Base-by-base conservation (phyloP, 2,329 filamentous ascomycete genomes). In the Periconia macrospinosa region DNA sequence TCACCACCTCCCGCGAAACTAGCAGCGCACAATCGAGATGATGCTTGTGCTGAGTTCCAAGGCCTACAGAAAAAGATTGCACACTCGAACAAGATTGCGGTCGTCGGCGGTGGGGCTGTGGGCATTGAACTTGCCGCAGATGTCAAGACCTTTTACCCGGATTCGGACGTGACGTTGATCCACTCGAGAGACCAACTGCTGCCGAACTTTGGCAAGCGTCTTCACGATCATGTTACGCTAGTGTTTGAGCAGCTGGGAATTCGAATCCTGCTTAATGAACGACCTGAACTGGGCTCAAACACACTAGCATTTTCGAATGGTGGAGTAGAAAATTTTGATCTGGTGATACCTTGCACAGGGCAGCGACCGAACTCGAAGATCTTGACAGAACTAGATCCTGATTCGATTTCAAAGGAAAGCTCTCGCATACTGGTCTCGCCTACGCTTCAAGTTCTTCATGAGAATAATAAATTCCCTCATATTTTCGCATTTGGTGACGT, bases 401-500 rank as follows among this genome's bases (percentile, higher is more conserved):
- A 62, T 0, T 72, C 76, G 3, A 76, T 85, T 50, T 76, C 79
- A 0, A 52, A 52, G 18, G 58, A 69, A 2, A 78, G 77, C 0
- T 81, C 80, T 1, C 78, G 81, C 53, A 79, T 87, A 59, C 73
- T 74, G 1, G 81, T 88, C 20, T 78, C 79, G 46, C 75, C 79
- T 0, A 85, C 81, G 0, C 74, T 89, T 30, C 85, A 88, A 56
- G 73, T 89, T 14, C 30, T 33, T 8, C 8, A 7, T 8, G 30
- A 33, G 8, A 80, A 83, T 58, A 69, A 76, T 1, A 53, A 57
- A 0, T 73, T 80, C 9, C 75, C 78, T 1, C 79, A 84, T 55
- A 75, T 88, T 2, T 89, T 85, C 60, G 82, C 81, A 1, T 80
- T 84, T n/a, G 86, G 86, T 17, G 86, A 89, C 57, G 83, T 89